phyloP scores from a whole-genome alignment of 345 rosid genomes.

The Gossypium raimondii region DNA sequence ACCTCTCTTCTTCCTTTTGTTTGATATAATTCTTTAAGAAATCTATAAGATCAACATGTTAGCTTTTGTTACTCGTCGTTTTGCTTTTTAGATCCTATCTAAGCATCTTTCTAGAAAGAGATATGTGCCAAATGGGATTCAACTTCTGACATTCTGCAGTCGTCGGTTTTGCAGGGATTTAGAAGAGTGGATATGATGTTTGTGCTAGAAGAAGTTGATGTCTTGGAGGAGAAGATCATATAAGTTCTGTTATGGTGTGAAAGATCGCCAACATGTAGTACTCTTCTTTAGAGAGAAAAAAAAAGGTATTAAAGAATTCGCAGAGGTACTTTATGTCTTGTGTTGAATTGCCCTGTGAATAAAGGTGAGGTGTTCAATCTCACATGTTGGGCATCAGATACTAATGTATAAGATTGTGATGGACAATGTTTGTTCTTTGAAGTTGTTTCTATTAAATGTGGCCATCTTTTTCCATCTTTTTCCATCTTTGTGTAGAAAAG shows the following conservation, averaged over 20 bases:
- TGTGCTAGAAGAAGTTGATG: background rate
- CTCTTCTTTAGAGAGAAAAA: background rate
- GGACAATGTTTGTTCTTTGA: background rate
- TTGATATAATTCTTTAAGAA: background rate
- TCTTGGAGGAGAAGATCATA: background rate
- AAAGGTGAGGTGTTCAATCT: background rate
- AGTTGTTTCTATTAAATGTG: background rate
- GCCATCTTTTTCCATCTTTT: background rate
- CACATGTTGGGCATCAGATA: background rate
- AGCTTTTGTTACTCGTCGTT: background rate
- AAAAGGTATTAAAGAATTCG: background rate
- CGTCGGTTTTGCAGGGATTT: background rate
- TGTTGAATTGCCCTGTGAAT: constrained; percentile 5
- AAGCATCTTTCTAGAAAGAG: background rate
- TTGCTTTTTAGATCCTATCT: background rate
- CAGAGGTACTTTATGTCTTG: background rate
- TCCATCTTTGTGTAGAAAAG: background rate
- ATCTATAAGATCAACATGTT: background rate
- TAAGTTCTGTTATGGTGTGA: background rate
- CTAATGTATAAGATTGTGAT: background rate
- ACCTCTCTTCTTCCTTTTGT: background rate
- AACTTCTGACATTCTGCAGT: background rate
- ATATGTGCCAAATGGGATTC: background rate
- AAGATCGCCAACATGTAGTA: background rate
- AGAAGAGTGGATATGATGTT: background rate